Base-by-base conservation (phyloP, 306 rosid species). In the Inga leiocalycina region DNA sequence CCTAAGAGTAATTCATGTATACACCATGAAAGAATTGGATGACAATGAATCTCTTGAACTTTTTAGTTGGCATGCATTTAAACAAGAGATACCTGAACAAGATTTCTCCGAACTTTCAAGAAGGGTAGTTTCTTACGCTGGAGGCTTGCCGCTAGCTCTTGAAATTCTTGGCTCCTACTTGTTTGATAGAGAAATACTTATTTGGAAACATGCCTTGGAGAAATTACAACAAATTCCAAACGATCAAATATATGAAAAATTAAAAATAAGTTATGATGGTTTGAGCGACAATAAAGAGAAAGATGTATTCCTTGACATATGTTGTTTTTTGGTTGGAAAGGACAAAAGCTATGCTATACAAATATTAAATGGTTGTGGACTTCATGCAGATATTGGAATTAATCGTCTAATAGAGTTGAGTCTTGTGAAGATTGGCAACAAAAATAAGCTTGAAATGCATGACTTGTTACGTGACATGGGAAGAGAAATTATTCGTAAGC, bases 241-340 rank as follows among this genome's bases (percentile, higher is more conserved):
- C 6, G 43, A 34, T 32, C 70, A 65, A 32, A 32, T 65, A 13
- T 5, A 32, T 30, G 70, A 65, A 65, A 65, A 65, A 3, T 32
- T 65, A 6, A 65, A 65, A 65, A 30, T 65, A 30, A 65, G 70
- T 14, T 65, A 30, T 65, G 70, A 65, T 65, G 70, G 70, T 65
- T 14, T 65, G 70, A 65, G 70, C 15, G 41, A 65, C 41, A 4
- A 32, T 65, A 30, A 9, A 32, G 41, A 30, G 70, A 65, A 32
- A 32, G 70, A 65, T 65, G 19, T 62, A 12, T 62, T 62, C 37
- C 68, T 62, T 4, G 68, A 62, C 17, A 12, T 62, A 9, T 62
- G 68, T 27, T 62, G 68, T 27, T 62, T 62, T 62, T 62, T 62
- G 16, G 37, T 62, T 27, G 68, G 68, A 5, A 62, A 62, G 68